These are phyloP conservation scores for Agroathelia rolfsii DNA, from an alignment of 1,284 basidiomycete genomes.

Conservation along the genomic window DNA sequence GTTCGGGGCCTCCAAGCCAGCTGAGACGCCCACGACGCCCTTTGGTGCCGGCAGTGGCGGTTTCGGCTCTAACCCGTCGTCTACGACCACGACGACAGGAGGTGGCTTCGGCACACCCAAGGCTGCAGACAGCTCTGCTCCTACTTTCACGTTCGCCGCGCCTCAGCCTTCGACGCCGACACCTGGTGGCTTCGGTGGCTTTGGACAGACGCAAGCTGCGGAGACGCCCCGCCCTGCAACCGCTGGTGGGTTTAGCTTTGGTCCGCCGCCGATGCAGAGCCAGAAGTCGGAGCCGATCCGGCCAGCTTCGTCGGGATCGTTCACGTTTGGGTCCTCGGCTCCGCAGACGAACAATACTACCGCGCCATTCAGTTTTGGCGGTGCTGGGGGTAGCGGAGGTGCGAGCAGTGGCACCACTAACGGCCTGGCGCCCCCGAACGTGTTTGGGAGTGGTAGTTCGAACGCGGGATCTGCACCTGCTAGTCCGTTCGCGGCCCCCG, in stretches of 20 bases:
- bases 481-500: too few relatives aligned
- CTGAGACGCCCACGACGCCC: slow-evolving; percentile 24
- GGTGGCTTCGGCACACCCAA: slow-evolving; percentile 6
- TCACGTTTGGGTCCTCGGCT: slow-evolving; percentile 8
- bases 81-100: slow-evolving; percentile 8
- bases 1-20: slow-evolving; percentile 17
- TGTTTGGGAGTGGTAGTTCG: too few relatives aligned
- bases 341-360: too few relatives aligned
- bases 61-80: slow-evolving; percentile 6
- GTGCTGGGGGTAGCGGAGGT: too few relatives aligned
- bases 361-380: too few relatives aligned
- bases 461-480: too few relatives aligned
- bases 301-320: slow-evolving; percentile 6
- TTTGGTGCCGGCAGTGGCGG: slow-evolving; percentile 25
- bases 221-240: slow-evolving; percentile 29
- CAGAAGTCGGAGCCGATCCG: slow-evolving; percentile 5
- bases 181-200: slow-evolving; percentile 22
- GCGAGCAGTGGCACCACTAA: too few relatives aligned
- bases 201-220: slow-evolving; percentile 9
- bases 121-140: slow-evolving; percentile 5
- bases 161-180: slow-evolving; percentile 54
- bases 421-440: too few relatives aligned
- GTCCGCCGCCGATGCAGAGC: slow-evolving; percentile 1
- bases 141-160: slow-evolving; percentile 22
- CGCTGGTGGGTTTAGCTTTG: slow-evolving; percentile 23